Base-by-base conservation (phyloP, 2,329 filamentous ascomycete genomes). In the Sarocladium oryzae region DNA sequence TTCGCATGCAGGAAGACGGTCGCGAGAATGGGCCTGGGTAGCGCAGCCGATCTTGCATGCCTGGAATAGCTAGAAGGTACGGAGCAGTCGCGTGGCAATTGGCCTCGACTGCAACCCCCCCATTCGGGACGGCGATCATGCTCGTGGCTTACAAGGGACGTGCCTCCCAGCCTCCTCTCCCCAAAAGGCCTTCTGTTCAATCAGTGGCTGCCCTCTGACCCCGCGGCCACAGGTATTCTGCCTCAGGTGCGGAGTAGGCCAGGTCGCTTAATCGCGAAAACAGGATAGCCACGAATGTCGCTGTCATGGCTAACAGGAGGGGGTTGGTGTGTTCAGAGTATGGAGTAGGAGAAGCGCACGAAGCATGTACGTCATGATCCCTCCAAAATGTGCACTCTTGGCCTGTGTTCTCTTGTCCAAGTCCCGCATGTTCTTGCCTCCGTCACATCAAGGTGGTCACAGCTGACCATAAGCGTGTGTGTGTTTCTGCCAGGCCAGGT, bases 21-120 rank as follows among this genome's bases (percentile, higher is more conserved):
- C 26, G 28, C 26, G 26, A 48, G 16, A 48, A 48, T n/a, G 24
- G 26, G 24, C 43, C 43, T 26, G 43, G 28, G n/a, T 26, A 28
- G 40, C 23, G 40, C 40, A 16, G 24, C 11, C 24, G 43, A 48
- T 48, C 40, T 48, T 32, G 43, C 26, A 48, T 33, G 32, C 43
- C 26, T 33, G 24, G 26, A 30, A 20, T 8, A 48, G n/a, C 7
- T 13, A 30, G 28, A 13, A 7, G 43, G 4, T n/a, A 16, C 32
- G 33, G 43, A 48, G n/a, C 33, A 48, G 43, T 26, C 43, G 43
- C 43, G 43, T 48, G 43, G 26, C 43, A 9, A 48, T 20, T 20
- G 16, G 36, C 33, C 36, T 20, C 36, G 13, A 33, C 15, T 33
- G 28, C 21, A 48, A 48, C 43, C 43, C 40, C 40, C 20, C 40